These are phyloP conservation scores for Artemisia argyi DNA, from an alignment of 129 eudicot genomes.

Conservation along the genomic window DNA sequence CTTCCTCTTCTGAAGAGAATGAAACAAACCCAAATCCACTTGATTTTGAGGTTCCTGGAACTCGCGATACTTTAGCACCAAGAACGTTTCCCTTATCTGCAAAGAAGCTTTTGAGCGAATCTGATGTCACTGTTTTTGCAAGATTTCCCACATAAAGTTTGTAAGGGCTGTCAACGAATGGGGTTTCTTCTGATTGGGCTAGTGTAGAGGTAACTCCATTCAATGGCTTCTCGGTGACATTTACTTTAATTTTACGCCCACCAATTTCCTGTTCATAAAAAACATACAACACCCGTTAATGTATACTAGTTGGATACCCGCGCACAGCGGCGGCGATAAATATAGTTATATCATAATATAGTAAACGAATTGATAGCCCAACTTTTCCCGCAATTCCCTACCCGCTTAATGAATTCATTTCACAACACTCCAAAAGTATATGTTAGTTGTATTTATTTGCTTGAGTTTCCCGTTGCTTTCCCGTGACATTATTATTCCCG, in stretches of 20 bases:
- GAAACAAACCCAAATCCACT: conserved; percentile 85
- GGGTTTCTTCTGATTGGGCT: conserved; percentile 72
- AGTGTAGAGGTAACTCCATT: conserved; percentile 32
- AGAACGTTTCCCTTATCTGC: conserved; percentile 79
- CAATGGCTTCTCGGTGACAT: conserved; percentile 88
- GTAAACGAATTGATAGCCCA: no score
- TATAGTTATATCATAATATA: no score
- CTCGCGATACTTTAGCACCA: conserved; percentile 85
- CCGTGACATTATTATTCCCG: no score
- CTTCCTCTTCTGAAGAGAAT: conserved; percentile 85
- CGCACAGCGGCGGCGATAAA: no score
- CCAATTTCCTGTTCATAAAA: conserved; percentile 63
- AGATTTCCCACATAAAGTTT: conserved; percentile 93
- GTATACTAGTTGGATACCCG: no score
- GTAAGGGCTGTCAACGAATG: conserved; percentile 83
- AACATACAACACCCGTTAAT: background rate
- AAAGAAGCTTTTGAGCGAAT: conserved; percentile 61
- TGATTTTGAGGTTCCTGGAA: conserved; percentile 89
- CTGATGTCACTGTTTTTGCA: conserved; percentile 84
- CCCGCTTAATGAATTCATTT: no score
- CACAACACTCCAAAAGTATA: no score
- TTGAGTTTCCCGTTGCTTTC: no score
- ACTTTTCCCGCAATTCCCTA: no score
- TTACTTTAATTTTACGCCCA: conserved; percentile 87
- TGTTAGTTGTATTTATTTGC: no score